Evolutionary conservation across 495 filamentous ascomycete species (phyloP).

Genomic region (Penicillium waksmanii): DNA sequence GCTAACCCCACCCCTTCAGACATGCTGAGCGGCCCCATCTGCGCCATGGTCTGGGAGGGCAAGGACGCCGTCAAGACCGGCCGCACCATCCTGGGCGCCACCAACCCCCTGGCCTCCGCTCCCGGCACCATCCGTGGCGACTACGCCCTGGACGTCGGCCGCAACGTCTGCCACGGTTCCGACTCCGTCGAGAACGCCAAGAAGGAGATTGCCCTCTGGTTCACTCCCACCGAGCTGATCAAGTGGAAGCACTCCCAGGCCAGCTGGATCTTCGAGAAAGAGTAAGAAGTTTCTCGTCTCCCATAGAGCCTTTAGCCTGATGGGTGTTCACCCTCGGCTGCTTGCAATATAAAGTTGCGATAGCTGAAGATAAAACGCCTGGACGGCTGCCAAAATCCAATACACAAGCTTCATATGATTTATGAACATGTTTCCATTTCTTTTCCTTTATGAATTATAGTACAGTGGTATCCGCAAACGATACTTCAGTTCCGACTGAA

Average conservation of each 20-base stretch:
- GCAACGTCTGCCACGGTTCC: conserved; percentile 99
- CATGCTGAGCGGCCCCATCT: conserved; percentile 96
- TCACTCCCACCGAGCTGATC: conserved; percentile 80
- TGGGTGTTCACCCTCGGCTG: conserved; percentile 16
- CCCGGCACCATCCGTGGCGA: conserved; percentile 98
- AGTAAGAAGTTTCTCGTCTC: conserved; percentile 59
- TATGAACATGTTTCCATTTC: conserved; percentile 12
- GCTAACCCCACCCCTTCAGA: conserved; percentile 54
- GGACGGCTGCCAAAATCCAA: conserved; percentile 35
- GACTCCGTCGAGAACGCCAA: conserved; percentile 97
- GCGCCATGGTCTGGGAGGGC: conserved; percentile 99
- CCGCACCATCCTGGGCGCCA: conserved; percentile 92
- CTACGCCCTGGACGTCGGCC: conserved; percentile 82
- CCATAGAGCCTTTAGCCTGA: conserved; percentile 24
- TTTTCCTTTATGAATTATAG: not conserved
- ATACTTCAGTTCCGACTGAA: conserved; percentile 39
- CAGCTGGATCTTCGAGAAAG: conserved; percentile 93
- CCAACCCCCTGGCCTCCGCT: conserved; percentile 90
- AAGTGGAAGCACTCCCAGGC: conserved; percentile 76
- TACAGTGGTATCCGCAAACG: not conserved
- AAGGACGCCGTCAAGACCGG: conserved; percentile 97
- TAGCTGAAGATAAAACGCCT: conserved; percentile 23
- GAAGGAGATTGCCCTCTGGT: conserved; percentile 99
- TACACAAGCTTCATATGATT: conserved; percentile 26
- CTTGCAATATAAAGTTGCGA: conserved; percentile 28